Base-by-base conservation (phyloP, 306 rosid genomes). In the Fagus sylvatica region DNA sequence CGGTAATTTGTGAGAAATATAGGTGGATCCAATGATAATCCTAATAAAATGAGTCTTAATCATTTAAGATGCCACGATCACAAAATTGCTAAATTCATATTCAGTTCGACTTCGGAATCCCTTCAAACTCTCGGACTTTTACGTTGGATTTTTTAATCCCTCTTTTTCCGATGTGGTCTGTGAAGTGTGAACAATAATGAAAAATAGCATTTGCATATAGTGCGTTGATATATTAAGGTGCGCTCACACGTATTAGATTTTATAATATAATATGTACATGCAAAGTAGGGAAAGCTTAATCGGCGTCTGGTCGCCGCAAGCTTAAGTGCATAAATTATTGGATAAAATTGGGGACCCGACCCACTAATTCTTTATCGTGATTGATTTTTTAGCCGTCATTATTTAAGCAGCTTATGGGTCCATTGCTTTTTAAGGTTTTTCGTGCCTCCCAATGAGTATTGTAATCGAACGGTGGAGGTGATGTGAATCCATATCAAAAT, bases 221-320 rank as follows among this genome's bases (percentile, higher is more conserved):
- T 22, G 28, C 28, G 28, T 22, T 22, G 28, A 22, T 22, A 22
- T 22, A 22, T 22, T 22, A 22, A 22, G 28, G 28, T 22, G 28
- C 28, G 28, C 28, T 46, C 8, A 46, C 51, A 46, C 51, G 51
- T 46, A 10, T 15, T 15, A 46, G 15, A 46, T 46, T 15, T 46
- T 46, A 10, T 22, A 46, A 46, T 8, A 22, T 22, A 22, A 22
- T 2, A 46, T 59, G 59, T 49, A 13, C 61, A 69, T n/a, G 11
- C 61, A 22, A 8, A 40, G 3, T n/a, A 1, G 75, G 40, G 39
- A 60, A 49, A 68, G 39, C 9, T 34, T 59, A 2, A 22, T 59
- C 74, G 6, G 77, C 48, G 79, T 68, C 82, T 16, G 67, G 42
- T 69, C 75, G 86, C 83, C 74, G 12, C 86, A 30, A 17, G 13